Base-by-base conservation (phyloP, 805 yeast genomes). In the Ogataea glucozyma region DNA sequence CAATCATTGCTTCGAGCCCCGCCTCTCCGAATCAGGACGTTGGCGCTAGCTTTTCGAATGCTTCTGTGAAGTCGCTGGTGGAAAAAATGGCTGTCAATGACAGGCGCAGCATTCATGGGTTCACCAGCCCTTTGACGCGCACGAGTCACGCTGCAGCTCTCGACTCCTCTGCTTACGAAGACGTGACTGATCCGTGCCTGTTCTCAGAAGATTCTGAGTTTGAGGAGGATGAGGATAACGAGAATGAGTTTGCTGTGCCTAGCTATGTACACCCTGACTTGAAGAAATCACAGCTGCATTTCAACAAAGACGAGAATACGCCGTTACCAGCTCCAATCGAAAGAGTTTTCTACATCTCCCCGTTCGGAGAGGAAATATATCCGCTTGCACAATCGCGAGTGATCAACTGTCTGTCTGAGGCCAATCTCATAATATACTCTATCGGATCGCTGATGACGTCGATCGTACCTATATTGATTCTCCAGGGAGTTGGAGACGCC, bases 371-470 rank as follows among this genome's bases (percentile, higher is more conserved):
- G 53, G 97, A 89, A 58, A 82, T 86, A 19, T 77, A 79, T 49
- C 96, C 97, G 2, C 62, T 69, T 23, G 89, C 91, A 1, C 83
- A 83, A 51, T 62, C 79, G 2, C 66, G 86, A 36, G 89, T 83
- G 0, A 58, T 78, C 2, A 62, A 75, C 1, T 69, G 75, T 18
- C 58, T 88, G 3, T 55, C 69, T 16, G 57, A 67, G 4, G 67
- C 87, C 0, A 75, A 81, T 26, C 69, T 76, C 11, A 65, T 89
- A 0, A 68, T 90, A 0, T 87, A 81, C 57, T 85, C 95, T 0
- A 85, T 90, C 42, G 97, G 98, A 1, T 85, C 95, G 1, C 67
- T 90, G 26, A 85, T 86, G 83, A 90, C 98, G 0, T 86, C 96
- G 38, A 79, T 85, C 6, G 66, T 88, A 3, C 97, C 98, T 0